Conservation (phyloP, 306 rosid species). For the Glycyrrhiza uralensis region DNA sequence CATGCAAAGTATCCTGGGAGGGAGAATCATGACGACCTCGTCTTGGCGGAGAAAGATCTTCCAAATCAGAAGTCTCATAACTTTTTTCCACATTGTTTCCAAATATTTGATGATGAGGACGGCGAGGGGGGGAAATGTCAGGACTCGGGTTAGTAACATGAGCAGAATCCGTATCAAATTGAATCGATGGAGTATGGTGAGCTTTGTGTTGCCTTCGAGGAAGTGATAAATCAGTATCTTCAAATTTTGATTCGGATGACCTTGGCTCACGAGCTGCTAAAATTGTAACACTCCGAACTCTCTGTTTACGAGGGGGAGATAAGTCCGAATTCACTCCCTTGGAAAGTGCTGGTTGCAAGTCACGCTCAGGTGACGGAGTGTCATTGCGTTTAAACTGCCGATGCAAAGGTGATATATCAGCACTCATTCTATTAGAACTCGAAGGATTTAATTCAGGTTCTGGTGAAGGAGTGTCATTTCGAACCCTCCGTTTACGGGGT, state of each 20-base stretch:
- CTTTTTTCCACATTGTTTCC: slow-evolving; percentile 15
- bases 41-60: slow-evolving; percentile 56
- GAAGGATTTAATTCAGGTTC: slow-evolving; percentile 39
- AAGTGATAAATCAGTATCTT: slow-evolving; percentile 46
- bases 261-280: slow-evolving; percentile 21
- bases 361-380: slow-evolving; percentile 53
- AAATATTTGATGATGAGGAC: slow-evolving; percentile 2
- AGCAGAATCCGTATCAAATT: not conserved
- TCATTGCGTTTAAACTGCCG: slow-evolving; percentile 29
- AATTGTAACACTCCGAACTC: slow-evolving; percentile 28
- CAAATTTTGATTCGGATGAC: slow-evolving; percentile 11
- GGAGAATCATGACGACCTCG: slow-evolving; percentile 37
- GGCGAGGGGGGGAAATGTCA: slow-evolving; percentile 42
- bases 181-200: slow-evolving; percentile 15
- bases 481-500: slow-evolving; percentile 48
- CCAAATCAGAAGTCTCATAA: slow-evolving; percentile 24
- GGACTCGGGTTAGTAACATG: slow-evolving; percentile 1
- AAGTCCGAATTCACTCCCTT: slow-evolving; percentile 24
- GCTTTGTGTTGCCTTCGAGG: slow-evolving; percentile 27
- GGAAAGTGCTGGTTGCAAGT: slow-evolving; percentile 3
- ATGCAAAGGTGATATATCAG: slow-evolving; percentile 48
- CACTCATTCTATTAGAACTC: slow-evolving; percentile 24
- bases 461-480: slow-evolving; percentile 62
- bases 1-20: slow-evolving; percentile 30
- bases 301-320: slow-evolving; percentile 42